Base-by-base conservation (phyloP, 495 filamentous ascomycete genomes). In the Aspergillus funiculosus region DNA sequence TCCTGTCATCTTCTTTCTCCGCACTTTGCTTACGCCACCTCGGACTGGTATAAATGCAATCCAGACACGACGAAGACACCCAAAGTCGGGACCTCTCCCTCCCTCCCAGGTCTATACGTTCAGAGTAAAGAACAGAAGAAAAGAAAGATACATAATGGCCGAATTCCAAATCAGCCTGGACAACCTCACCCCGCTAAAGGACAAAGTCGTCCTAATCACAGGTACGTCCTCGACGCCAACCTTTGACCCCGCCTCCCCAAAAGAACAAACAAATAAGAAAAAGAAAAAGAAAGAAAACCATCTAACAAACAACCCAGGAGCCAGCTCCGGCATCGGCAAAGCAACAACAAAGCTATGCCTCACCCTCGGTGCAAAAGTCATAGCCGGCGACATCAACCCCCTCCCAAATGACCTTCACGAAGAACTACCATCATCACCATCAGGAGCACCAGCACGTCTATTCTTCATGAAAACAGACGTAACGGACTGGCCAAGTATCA, bases 271-370 rank as follows among this genome's bases (percentile, higher is more conserved):
- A 11, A 22, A 20, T 19, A n/a, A 38, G 34, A n/a, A n/a, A n/a
- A n/a, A n/a, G n/a, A n/a, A n/a, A n/a, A n/a, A n/a, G n/a, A n/a
- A n/a, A n/a, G n/a, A n/a, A n/a, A n/a, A n/a, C n/a, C n/a, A n/a
- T n/a, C 34, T 37, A 37, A 37, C 8, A 21, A 35, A 17, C 13
- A 21, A 17, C 17, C 0, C 39, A 78, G 75, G 75, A 34, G 68
- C 67, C 25, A 66, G 66, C 0, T 72, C 72, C 14, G 75, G 75
- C 17, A 78, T 78, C 25, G 73, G 75, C 21, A 53, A 66, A 26
- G 65, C 69, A 29, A 73, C 72, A 6, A 63, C 63, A 10, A 51
- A 68, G 10, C 61, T 73, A n/a, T 66, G 73, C 28, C 63, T 73
- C 15, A 45, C 64, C 5, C 51, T 64, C 4, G 74, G 73, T 21